Base-by-base conservation (phyloP, 1,139 yeast genomes). In the Lodderomyces beijingensis region DNA sequence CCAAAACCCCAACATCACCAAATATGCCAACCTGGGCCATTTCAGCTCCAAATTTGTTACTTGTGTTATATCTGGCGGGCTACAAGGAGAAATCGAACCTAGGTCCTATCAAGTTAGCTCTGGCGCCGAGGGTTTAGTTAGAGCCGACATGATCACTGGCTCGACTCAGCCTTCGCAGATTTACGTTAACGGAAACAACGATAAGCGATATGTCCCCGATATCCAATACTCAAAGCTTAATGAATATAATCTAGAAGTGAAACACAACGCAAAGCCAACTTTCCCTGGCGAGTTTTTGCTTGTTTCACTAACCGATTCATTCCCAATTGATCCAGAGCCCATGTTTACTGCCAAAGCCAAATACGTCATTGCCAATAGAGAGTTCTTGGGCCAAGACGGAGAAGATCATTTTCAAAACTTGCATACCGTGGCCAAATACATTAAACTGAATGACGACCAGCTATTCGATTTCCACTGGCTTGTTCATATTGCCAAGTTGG, bases 231-330 rank as follows among this genome's bases (percentile, higher is more conserved):
- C 79, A 57, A 79, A 77, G 53, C 72, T 78, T 44, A 93, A 93
- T 53, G 96, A 93, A 56, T 93, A 91, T 57, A 87, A 88, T 5
- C 65, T 88, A 17, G 80, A 87, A 31, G 94, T 91, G 12, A 88
- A 87, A 51, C 77, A 79, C 27, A 84, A 86, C 50, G 98, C 97
- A 10, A 86, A 85, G 51, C 97, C 98, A 0, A 87, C 95, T 5
- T 88, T 93, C 57, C 99, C 99, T 0, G 93, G 87, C 11, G 98
- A 93, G 44, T 93, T 86, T 54, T 60, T 93, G 40, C 61, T 93
- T 34, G 95, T 91, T 1, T 82, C 96, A 3, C 62, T 91, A 40
- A 83, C 95, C 11, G 97, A 91, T 55, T 95, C 98, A 1, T 91
- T 91, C 71, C 95, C 96, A 2, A 65, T 74, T 38, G 65, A 65